Evolutionary conservation across 192 early-diverging fungal genomes (phyloP).

Genomic region (Coemansia sp.): DNA sequence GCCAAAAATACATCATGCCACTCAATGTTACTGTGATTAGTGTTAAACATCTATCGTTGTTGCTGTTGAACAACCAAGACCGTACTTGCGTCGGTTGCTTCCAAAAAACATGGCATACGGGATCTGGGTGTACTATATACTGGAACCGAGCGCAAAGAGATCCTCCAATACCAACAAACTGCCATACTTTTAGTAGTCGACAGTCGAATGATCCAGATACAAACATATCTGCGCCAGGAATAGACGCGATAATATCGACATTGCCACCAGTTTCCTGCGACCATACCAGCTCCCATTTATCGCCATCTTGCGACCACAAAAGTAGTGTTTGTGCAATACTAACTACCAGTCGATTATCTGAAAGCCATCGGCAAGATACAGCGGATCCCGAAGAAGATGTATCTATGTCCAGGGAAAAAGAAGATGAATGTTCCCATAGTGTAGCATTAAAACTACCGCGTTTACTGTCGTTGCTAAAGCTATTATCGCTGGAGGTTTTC

Average conservation of each 20-base stretch:
- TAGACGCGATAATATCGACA: constrained; percentile 18
- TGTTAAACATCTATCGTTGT: background rate
- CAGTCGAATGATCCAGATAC: constrained; percentile 22
- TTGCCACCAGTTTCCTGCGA: constrained; percentile 9
- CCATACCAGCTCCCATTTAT: constrained; percentile 16
- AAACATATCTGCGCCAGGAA: constrained; percentile 20
- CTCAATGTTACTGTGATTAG: constrained; percentile 26
- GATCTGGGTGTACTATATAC: constrained; percentile 35
- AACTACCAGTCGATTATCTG: constrained; percentile 12
- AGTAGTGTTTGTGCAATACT: constrained; percentile 8
- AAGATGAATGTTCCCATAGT: constrained; percentile 21
- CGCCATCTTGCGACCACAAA: constrained; percentile 16
- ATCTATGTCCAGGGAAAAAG: background rate
- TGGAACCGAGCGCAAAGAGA: constrained; percentile 30
- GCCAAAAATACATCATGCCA: constrained; percentile 25
- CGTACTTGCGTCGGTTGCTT: constrained; percentile 3
- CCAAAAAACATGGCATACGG: constrained; percentile 38
- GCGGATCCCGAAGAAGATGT: background rate
- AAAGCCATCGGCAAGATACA: constrained; percentile 29
- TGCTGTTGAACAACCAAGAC: too few relatives aligned
- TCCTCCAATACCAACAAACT: constrained; percentile 4
- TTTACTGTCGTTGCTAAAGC: background rate
- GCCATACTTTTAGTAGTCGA: constrained; percentile 46
- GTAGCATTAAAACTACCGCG: background rate
- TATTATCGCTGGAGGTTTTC: background rate